phyloP scores from a whole-genome alignment of 805 yeast genomes.

The Hanseniaspora vineae region DNA sequence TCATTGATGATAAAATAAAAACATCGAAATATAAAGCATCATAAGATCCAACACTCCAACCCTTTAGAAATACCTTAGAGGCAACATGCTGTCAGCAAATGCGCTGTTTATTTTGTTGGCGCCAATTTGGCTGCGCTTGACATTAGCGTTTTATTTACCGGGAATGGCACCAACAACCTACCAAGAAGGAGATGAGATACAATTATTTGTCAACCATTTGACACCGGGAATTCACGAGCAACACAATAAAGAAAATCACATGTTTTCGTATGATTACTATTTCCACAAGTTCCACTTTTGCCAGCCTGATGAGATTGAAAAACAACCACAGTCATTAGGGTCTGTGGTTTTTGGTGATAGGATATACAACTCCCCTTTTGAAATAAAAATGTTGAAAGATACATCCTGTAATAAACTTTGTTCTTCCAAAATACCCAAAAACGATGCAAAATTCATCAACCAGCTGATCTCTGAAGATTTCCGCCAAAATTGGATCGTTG shows the following conservation, averaged over 20 bases:
- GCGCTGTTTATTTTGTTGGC: background rate
- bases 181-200: constrained; percentile 54
- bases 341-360: constrained; percentile 92
- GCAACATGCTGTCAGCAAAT: background rate
- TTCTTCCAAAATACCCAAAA: constrained; percentile 38
- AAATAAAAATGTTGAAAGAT: constrained; percentile 57
- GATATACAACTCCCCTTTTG: constrained; percentile 84
- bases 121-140: background rate
- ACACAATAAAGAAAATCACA: constrained; percentile 36
- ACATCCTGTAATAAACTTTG: constrained; percentile 61
- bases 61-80: too few relatives aligned
- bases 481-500: constrained; percentile 84
- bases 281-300: constrained; percentile 78
- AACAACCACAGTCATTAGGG: constrained; percentile 83
- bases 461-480: constrained; percentile 73
- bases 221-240: constrained; percentile 54
- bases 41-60: too few relatives aligned
- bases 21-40: too few relatives aligned
- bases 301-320: constrained; percentile 38
- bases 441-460: constrained; percentile 65
- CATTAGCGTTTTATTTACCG: constrained; percentile 69
- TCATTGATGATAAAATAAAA: too few relatives aligned
- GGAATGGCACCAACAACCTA: constrained; percentile 95
- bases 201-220: constrained; percentile 77
- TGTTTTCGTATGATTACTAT: constrained; percentile 74